Conservation (phyloP, 140 eudicot species). For the Ambrosia hybrid region DNA sequence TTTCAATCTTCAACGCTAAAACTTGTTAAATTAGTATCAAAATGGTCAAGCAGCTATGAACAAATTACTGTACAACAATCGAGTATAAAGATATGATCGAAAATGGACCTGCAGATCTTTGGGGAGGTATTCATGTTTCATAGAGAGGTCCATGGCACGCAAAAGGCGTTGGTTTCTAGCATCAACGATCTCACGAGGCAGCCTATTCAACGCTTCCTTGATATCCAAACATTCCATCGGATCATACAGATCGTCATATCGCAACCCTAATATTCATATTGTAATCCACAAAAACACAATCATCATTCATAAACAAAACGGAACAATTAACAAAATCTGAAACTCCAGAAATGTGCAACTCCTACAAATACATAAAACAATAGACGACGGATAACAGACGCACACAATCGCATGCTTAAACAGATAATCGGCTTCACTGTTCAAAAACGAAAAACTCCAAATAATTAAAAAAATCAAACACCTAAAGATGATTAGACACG, state of each 20-base stretch:
- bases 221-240: constrained; percentile 48
- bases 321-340: not conserved
- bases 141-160: constrained; percentile 58
- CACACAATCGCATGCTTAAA: not conserved
- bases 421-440: not conserved
- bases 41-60: not conserved
- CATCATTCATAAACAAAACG: not conserved
- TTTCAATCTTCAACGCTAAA: not conserved
- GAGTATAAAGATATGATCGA: not conserved
- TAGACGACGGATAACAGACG: no score
- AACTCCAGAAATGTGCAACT: not conserved
- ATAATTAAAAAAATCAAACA: not conserved
- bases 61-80: not conserved
- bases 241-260: constrained; percentile 52
- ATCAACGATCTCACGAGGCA: constrained; percentile 49
- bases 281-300: constrained; percentile 11
- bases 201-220: constrained; percentile 49
- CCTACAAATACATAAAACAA: not conserved
- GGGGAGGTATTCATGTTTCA: constrained; percentile 58
- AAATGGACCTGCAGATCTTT: constrained; percentile 40
- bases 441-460: not conserved
- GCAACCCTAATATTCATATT: constrained; percentile 32
- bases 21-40: not conserved
- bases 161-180: constrained; percentile 53
- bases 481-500: no score